These are phyloP conservation scores for Leishmania tarentolae DNA, from an alignment of 208 protist genomes.

Conservation along the genomic window DNA sequence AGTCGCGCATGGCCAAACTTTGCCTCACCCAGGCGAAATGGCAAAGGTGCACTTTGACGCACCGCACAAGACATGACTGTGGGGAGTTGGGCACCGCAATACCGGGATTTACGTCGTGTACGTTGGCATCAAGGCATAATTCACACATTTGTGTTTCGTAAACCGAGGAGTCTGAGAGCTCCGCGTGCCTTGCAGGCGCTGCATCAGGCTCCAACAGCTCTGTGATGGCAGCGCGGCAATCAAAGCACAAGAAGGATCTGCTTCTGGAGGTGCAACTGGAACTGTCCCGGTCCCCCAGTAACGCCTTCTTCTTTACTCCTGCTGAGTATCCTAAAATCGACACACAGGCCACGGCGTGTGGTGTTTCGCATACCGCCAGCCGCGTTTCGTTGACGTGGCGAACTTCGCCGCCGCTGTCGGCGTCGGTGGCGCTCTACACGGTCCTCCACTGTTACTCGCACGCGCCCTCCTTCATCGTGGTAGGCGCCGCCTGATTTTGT, in stretches of 20 bases:
- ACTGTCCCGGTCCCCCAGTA: neutral
- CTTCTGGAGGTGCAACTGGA: neutral
- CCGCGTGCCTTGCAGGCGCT: neutral
- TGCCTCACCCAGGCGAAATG: neutral
- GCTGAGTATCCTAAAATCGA: neutral
- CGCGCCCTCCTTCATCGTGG: neutral
- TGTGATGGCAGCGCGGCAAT: neutral
- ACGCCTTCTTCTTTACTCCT: constrained; percentile 1
- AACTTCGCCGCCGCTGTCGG: neutral
- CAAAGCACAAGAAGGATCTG: neutral
- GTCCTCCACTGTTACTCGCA: constrained; percentile 15
- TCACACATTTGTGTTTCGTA: constrained; percentile 7
- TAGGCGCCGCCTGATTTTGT: neutral
- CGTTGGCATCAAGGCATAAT: constrained; percentile 18
- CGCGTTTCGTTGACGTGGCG: constrained; percentile 22
- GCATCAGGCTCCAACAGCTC: neutral
- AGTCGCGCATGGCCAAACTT: neutral
- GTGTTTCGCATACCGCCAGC: constrained; percentile 33
- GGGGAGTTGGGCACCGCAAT: constrained; percentile 29
- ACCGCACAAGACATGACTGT: neutral
- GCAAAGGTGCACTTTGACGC: neutral
- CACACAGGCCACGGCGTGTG: constrained; percentile 33
- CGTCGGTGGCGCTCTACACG: constrained; percentile 7
- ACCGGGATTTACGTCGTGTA: constrained; percentile 17
- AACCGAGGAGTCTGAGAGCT: neutral